These are phyloP conservation scores for Pythium chondricola DNA, from an alignment of 352 stramenopile species.

Conservation along the genomic window DNA sequence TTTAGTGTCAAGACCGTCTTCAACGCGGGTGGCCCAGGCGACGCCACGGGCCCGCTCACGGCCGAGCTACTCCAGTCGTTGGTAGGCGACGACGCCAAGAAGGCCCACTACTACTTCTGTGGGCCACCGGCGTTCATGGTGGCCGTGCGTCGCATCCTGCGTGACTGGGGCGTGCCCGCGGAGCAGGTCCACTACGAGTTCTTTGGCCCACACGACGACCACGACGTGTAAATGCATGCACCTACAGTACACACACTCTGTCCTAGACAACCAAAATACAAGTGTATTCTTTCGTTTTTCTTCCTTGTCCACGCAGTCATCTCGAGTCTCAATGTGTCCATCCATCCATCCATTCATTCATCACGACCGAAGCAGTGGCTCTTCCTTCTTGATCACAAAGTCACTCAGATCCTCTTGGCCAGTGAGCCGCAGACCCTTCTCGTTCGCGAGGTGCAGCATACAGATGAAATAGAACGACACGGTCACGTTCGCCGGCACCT, in stretches of 20 bases:
- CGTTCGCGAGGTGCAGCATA: slow-evolving; percentile 98
- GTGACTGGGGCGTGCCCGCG: slow-evolving; percentile 26
- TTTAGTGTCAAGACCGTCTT: slow-evolving; percentile 31
- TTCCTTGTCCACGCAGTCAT: no score
- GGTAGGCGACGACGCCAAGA: slow-evolving; percentile 26
- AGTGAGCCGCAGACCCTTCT: slow-evolving; percentile 92
- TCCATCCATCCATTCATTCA: no score
- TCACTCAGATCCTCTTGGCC: slow-evolving; percentile 73
- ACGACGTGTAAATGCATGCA: no score
- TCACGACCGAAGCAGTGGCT: slow-evolving; percentile 1
- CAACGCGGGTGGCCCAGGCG: slow-evolving; percentile 10
- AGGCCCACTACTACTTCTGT: slow-evolving; percentile 49
- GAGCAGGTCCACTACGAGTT: slow-evolving; percentile 58
- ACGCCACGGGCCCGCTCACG: slow-evolving; percentile 20
- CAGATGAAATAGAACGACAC: slow-evolving; percentile 99
- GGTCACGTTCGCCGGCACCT: slow-evolving; percentile 92
- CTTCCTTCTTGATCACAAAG: slow-evolving; percentile 53
- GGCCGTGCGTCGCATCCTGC: slow-evolving; percentile 29
- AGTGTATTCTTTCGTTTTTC: no score
- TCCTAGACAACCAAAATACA: no score
- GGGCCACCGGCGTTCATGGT: slow-evolving; percentile 50
- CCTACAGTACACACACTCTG: no score
- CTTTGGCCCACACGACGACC: slow-evolving; percentile 47
- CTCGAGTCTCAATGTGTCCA: no score
- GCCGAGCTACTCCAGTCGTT: slow-evolving; percentile 25